phyloP scores from a whole-genome alignment of 805 yeast genomes.

The Tetrapisispora pingtungensis region DNA sequence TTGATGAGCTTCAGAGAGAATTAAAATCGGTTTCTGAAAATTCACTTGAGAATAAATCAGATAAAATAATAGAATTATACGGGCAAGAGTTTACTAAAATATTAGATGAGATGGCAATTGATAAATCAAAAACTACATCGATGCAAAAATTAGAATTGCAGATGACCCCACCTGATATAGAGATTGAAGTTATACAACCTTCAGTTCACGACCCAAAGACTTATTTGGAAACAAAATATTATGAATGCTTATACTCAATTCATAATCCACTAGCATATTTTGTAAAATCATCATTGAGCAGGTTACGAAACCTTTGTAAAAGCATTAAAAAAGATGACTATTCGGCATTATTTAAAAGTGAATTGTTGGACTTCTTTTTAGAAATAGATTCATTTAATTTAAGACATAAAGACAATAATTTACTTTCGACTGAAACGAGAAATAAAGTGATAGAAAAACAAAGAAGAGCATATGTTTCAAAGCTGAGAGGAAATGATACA shows the following conservation, averaged over 20 bases:
- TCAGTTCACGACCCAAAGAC: slow-evolving; percentile 12
- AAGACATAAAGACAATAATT: slow-evolving; percentile 27
- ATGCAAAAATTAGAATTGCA: not conserved
- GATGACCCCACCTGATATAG: slow-evolving; percentile 7
- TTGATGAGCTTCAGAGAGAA: slow-evolving; percentile 3
- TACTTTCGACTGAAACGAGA: slow-evolving; percentile 15
- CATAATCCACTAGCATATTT: slow-evolving; percentile 33
- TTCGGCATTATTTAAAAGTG: slow-evolving; percentile 11
- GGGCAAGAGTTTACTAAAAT: not conserved
- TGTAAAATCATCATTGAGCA: slow-evolving; percentile 40
- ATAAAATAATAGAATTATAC: not conserved
- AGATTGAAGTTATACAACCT: not conserved
- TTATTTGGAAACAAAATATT: slow-evolving; percentile 28
- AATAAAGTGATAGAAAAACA: slow-evolving; percentile 17
- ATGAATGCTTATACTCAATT: slow-evolving; percentile 28
- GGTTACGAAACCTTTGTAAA: slow-evolving; percentile 37
- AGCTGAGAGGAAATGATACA: slow-evolving; percentile 3
- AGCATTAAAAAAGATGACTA: slow-evolving; percentile 9
- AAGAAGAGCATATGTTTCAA: slow-evolving; percentile 11
- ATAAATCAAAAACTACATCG: not conserved
- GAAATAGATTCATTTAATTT: slow-evolving; percentile 33
- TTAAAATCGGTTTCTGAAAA: not conserved
- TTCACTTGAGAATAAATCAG: no score
- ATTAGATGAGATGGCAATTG: not conserved
- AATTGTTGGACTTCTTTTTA: slow-evolving; percentile 28